Evolutionary conservation across 1,139 yeast species (phyloP).

Genomic region (Magnusiomyces tetraspermus): DNA sequence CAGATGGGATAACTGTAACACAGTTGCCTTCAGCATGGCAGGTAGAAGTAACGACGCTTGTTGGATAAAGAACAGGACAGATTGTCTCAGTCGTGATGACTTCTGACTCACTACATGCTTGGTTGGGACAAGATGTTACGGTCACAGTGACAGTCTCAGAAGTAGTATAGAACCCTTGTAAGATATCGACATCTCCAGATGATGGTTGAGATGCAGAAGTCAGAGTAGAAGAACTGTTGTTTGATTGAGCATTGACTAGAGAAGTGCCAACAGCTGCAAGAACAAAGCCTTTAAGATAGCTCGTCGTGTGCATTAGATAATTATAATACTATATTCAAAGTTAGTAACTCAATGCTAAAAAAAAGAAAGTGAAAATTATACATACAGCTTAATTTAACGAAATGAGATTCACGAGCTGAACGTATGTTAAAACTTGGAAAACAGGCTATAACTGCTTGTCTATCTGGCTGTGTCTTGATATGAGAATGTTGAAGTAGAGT

Average conservation of each 20-base stretch:
- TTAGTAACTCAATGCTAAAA: not conserved
- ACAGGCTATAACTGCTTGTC: not conserved
- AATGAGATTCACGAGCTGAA: not conserved
- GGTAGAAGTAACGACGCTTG: not conserved
- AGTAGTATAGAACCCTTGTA: constrained; percentile 4
- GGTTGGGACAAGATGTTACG: constrained; percentile 5
- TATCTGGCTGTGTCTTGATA: not conserved
- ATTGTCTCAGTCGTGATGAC: not conserved
- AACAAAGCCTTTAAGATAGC: constrained; percentile 1
- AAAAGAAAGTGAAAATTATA: not conserved
- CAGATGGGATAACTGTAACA: not conserved
- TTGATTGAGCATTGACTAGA: not conserved
- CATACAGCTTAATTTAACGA: not conserved
- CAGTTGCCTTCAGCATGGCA: not conserved
- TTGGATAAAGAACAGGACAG: constrained; percentile 7
- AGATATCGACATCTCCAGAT: not conserved
- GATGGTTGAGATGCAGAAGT: not conserved
- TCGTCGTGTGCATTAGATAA: not conserved
- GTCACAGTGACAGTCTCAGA: constrained; percentile 1
- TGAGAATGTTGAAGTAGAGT: not conserved
- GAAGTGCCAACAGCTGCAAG: constrained; percentile 2
- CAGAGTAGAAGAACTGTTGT: not conserved
- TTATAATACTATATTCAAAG: not conserved
- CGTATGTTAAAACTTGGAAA: not conserved
- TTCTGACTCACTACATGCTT: not conserved